Base-by-base conservation (phyloP, 2,329 filamentous ascomycete genomes). In the Moelleriella libera region DNA sequence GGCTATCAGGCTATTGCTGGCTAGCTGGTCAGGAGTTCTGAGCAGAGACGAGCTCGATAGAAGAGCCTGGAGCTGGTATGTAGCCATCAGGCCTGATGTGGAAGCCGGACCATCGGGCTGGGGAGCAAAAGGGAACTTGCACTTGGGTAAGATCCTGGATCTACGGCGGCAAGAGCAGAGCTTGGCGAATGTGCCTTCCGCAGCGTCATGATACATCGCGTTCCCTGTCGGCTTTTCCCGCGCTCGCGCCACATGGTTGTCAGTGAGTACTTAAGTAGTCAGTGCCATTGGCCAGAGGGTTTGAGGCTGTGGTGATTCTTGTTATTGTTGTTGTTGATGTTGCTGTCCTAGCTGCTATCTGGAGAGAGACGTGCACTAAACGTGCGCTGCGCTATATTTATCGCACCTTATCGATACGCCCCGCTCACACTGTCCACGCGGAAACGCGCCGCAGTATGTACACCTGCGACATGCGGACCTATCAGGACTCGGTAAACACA, bases 21-120 rank as follows among this genome's bases (percentile, higher is more conserved):
- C 74, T 44, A 90, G 85, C 51, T 94, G 88, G 88, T 71, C 74
- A 1, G 64, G 68, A n/a, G 72, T 78, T 31, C 60, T 94, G 34
- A 71, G 64, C 30, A 65, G 67, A 4, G 69, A 75, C 12, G 85
- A 94, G 56, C 67, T 94, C 46, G 85, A 94, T 59, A 72, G 74
- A 51, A 75, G 80, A 50, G 85, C 86, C 14, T 94, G 87, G 85
- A 68, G 68, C 9, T 94, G 88, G 88, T 94, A 94, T 63, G 70
- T 83, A 2, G 73, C 76, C 28, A 78, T 89, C 21, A 71, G 88
- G 52, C 88, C 88, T 1, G 81, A 86, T 21, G 83, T 94, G 2
- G 80, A 85, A 49, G 66, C 72, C 48, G 88, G 88, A 0, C 76
- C 78, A 44, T 76, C 79, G 21, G 88, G 88, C 2, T 94, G 88